A percentile compares a stretch with the other conserved stretches of the same genome.
phyloP scores from a whole-genome alignment of 2,329 filamentous ascomycete genomes.

The Trichoderma lentiforme region DNA sequence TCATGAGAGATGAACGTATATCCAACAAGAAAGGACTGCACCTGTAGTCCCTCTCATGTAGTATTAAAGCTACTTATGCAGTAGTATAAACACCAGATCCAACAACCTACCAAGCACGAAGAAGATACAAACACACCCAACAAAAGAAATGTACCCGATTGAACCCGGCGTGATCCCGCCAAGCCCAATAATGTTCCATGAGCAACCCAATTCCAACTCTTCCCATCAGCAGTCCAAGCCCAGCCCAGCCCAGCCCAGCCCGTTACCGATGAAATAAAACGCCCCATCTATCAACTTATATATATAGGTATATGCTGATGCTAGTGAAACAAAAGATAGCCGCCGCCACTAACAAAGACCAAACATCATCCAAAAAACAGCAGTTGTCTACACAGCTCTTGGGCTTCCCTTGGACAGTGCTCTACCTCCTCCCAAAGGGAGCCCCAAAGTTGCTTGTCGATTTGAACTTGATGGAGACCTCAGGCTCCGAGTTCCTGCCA shows the following conservation, averaged over 20 bases:
- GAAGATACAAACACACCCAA: not conserved
- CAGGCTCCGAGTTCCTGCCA: conserved; percentile 31
- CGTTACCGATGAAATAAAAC: not conserved
- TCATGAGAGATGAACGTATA: not conserved
- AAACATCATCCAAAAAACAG: not conserved
- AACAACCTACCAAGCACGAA: not conserved
- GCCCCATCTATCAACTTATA: not conserved
- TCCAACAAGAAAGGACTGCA: not conserved
- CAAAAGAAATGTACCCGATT: not conserved
- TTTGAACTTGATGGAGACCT: conserved; percentile 45
- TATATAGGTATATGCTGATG: not conserved
- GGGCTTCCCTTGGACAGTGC: not conserved
- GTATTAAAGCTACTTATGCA: not conserved
- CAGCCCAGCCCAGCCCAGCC: not conserved
- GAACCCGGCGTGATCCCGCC: not conserved
- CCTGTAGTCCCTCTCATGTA: not conserved
- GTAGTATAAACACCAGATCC: not conserved
- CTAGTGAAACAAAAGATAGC: not conserved
- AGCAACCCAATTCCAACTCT: not conserved
- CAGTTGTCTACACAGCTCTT: not conserved
- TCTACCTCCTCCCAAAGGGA: conserved; percentile 37
- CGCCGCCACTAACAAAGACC: not conserved
- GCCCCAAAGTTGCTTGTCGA: conserved; percentile 47
- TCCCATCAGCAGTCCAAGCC: not conserved
- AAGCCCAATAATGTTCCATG: not conserved